phyloP scores from a whole-genome alignment of 495 filamentous ascomycete species.

The Cryomyces minteri region DNA sequence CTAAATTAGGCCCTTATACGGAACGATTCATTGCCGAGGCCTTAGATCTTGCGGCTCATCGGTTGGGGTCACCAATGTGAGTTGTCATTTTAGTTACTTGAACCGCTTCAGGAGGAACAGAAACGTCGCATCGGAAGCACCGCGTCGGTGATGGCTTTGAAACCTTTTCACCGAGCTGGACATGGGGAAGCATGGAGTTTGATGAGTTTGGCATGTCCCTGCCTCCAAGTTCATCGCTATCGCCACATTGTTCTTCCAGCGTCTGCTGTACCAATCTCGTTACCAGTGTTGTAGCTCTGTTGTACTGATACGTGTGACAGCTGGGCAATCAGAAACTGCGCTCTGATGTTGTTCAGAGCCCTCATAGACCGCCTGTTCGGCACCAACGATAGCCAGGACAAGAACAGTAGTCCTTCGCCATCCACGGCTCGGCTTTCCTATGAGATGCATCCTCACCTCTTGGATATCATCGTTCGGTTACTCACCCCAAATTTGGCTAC shows the following conservation, averaged over 20 bases:
- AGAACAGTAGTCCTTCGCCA: constrained; percentile 5
- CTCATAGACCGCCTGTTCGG: constrained; percentile 61
- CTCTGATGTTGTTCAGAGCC: constrained; percentile 72
- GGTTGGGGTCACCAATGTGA: constrained; percentile 46
- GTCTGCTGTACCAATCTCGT: too few species aligned
- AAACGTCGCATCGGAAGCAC: too few species aligned
- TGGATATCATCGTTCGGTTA: constrained; percentile 46
- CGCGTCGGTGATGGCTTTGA: too few species aligned
- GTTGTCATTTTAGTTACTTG: constrained; percentile 1
- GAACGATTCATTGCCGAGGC: constrained; percentile 53
- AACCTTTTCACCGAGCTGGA: too few species aligned
- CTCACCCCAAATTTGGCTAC: constrained; percentile 24
- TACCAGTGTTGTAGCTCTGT: background rate
- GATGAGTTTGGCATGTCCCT: background rate
- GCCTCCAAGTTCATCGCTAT: background rate
- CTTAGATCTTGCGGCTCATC: constrained; percentile 53
- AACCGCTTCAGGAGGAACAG: too few species aligned
- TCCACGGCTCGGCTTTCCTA: constrained; percentile 35
- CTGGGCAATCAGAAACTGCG: constrained; percentile 89
- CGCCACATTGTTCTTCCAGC: too few species aligned
- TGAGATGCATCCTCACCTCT: constrained; percentile 52
- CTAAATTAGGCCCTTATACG: constrained; percentile 40
- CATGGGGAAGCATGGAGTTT: background rate
- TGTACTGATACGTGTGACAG: constrained; percentile 18
- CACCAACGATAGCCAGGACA: constrained; percentile 35